Evolutionary conservation across 1,139 yeast species (phyloP), one percentile per base, ranked within the genome.

Genomic region (Lodderomyces jiufengensis): DNA sequence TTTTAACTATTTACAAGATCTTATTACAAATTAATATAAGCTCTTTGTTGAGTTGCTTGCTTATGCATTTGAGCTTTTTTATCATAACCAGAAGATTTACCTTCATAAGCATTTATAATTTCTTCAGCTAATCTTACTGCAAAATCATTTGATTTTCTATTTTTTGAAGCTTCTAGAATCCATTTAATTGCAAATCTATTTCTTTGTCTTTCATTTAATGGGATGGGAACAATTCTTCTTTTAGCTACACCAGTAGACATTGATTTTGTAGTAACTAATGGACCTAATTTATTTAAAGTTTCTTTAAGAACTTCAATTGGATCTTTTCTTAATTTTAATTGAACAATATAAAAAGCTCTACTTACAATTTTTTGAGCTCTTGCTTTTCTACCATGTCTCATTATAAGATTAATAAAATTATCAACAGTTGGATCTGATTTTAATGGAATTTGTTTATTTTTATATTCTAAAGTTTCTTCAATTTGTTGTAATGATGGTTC

Each of bases 101-200:
- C 96, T 50, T 77, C 80, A 49, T 71, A 71, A 22, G 94, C 94
- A 37, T 84, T 69, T 30, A 87, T 59, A 42, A 92, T 76, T 60
- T 92, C 97, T 62, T 92, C 97, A 24, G 92, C 92, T 41, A 92
- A 71, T 54, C 97, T 76, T 23, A 92, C 97, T 1, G 95, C 71
- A 52, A 84, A 84, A 52, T 85, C 94, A 42, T 80, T 77, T 14
- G 92, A 80, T 37, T 80, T 82, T 59, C 95, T 81, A 56, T 82
- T 82, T 39, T 78, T 73, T 21, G 95, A 78, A 14, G 95, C 88
- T 41, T 87, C 95, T 40, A 88, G 63, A 34, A 92, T 83, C 97
- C 97, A 92, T 44, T 70, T 63, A 70, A 94, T 84, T 3, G 97
- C 96, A 52, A 76, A 78, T 61, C 96, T 78, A 49, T 80, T 68